Evolutionary conservation across 768 basidiomycete species (phyloP).

Genomic region (Gymnopilus junonius): DNA sequence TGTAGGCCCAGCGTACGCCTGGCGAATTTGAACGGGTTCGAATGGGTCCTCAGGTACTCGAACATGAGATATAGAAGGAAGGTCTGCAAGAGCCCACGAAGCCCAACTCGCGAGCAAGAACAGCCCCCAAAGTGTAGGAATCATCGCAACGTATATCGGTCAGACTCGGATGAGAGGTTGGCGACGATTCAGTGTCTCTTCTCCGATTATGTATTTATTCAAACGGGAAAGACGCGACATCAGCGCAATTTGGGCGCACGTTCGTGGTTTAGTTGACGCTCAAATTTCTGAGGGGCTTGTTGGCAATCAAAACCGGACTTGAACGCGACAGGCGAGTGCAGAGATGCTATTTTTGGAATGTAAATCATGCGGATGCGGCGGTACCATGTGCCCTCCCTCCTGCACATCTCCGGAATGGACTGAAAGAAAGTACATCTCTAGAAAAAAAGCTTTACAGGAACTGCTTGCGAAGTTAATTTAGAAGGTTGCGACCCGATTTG

Average conservation of each 20-base stretch:
- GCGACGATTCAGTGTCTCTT: not conserved
- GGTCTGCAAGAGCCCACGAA: not conserved
- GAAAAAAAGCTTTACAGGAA: no score
- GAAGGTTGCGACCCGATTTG: no score
- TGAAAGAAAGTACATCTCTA: not conserved
- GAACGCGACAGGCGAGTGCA: not conserved
- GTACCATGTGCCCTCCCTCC: not conserved
- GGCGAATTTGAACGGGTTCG: constrained; percentile 22
- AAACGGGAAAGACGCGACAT: not conserved
- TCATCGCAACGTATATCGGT: not conserved
- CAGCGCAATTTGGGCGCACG: not conserved
- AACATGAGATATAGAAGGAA: constrained; percentile 10
- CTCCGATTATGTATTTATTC: not conserved
- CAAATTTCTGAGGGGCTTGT: not conserved
- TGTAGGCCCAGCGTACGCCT: constrained; percentile 23
- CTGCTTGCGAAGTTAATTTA: no score
- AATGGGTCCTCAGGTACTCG: constrained; percentile 6
- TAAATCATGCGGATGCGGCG: not conserved
- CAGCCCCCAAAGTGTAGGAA: not conserved
- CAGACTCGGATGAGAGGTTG: not conserved
- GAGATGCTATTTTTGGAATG: not conserved
- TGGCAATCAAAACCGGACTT: not conserved
- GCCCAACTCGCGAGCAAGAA: not conserved
- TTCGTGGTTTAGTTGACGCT: not conserved
- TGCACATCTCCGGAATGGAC: no score